Evolutionary conservation across 1,284 basidiomycete genomes (phyloP), one percentile per base, ranked within the genome.

Genomic region (Limonomyces culmigenus): DNA sequence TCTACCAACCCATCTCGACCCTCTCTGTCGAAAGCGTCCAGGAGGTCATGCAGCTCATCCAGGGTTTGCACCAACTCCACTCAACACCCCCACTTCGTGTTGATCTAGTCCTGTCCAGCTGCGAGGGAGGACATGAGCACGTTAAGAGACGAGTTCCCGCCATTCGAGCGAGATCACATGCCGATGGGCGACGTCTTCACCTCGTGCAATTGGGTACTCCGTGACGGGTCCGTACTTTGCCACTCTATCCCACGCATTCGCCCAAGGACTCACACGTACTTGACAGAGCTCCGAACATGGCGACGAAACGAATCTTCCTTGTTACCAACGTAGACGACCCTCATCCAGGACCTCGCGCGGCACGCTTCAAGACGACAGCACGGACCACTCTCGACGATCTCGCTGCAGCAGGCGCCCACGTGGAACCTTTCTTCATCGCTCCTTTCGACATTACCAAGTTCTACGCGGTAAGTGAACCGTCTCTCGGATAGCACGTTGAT

Each of bases 381-480:
- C 61, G 67, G 39, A 84, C 76, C 2, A 83, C 76, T 2, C 56
- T 84, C 36, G 14, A 89, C 86, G 91, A 95, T 52, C 62, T 93
- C 29, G 65, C 67, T 3, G 76, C 87, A 51, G 70, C 80, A 5
- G 87, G 88, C 1, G 76, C 87, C 21, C 70, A 67, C 5, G 65
- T 97, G 34, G 86, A 92, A 47, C 88, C 93, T 0, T 97, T 92
- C 56, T 95, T 97, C 56, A 86, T 98, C 48, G 74, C 72, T 44
- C 60, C 66, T 0, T 93, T 93, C 45, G 71, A 86, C 36, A 60
- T 80, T 3, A 62, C 69, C 12, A 75, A 71, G 30, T 96, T 93
- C 56, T 98, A 88, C 57, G 76, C 79, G 16, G 89, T 92, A 42
- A 42, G 76, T 56, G 19, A 27, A 27, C 25, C 25, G n/a, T 27